These are phyloP conservation scores for Epichloe brachyelytri DNA, from an alignment of 2,329 filamentous ascomycete species.

Conservation along the genomic window DNA sequence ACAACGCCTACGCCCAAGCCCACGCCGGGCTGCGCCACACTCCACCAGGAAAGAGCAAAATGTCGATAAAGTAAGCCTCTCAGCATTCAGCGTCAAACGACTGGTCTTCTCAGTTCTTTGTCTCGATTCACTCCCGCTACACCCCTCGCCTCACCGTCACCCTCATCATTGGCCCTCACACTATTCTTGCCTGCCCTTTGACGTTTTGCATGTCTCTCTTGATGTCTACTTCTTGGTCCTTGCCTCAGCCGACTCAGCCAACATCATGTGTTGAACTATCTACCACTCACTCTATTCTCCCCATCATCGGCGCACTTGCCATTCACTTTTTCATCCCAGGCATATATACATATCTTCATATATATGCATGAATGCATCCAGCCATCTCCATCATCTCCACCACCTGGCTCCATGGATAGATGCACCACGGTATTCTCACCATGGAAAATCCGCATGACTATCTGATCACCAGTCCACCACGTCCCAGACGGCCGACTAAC, in stretches of 20 bases:
- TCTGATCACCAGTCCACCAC: constrained; percentile 23
- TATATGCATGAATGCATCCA: neutral
- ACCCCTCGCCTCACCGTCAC: neutral
- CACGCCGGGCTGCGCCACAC: neutral
- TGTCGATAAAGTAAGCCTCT: constrained; percentile 43
- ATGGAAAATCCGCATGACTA: constrained; percentile 31
- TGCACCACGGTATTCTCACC: constrained; percentile 8
- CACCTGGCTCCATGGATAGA: neutral
- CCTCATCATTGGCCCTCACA: neutral
- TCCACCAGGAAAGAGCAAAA: constrained; percentile 10
- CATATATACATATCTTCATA: neutral
- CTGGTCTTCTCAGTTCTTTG: constrained; percentile 6
- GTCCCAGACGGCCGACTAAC: constrained; percentile 24
- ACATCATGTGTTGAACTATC: neutral
- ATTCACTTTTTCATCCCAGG: neutral
- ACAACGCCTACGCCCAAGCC: neutral
- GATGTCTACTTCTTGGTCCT: neutral
- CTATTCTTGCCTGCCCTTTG: no score
- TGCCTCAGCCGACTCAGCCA: neutral
- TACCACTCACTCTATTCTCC: neutral
- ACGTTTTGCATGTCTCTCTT: neutral
- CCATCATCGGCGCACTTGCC: neutral
- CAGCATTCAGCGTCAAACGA: constrained; percentile 3
- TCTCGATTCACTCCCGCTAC: constrained; percentile 2
- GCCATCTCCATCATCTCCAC: neutral